Base-by-base conservation (phyloP, 768 basidiomycete genomes). In the Boletellus emodensis region DNA sequence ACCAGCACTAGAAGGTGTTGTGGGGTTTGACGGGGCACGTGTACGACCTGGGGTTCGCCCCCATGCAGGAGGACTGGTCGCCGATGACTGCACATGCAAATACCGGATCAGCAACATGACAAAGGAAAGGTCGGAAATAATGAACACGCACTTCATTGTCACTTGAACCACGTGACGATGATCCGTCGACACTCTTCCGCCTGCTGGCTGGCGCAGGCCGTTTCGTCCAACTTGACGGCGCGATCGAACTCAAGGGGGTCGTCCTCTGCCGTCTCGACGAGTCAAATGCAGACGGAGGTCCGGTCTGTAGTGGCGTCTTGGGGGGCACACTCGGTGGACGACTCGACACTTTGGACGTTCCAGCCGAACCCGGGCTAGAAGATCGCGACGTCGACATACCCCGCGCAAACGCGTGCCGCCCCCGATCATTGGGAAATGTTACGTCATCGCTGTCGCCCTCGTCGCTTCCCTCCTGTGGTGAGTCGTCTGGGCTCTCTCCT, bases 211-310 rank as follows among this genome's bases (percentile, higher is more conserved):
- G 87, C 14, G 73, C 70, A 4, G 86, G 87, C 3, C 85, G 79
- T 54, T 81, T 84, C 26, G 78, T 62, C 85, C 88, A 90, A 57
- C 85, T 90, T 3, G 89, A 89, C 1, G 90, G 90, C 1, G 85
- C 80, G 24, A 65, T 71, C 47, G 65, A 71, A 4, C 64, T 64
- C 2, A 90, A 69, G 0, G 88, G 90, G 0, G 82, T 82, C 9
- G 86, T 76, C 17, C 90, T 79, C 62, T 89, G 87, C 51, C 90
- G 71, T 28, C 78, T 75, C 40, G 84, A 78, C 0, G 79, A 75
- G 58, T 91, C 89, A 55, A 91, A 85, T 4, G 81, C 81, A 0
- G 87, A 88, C 1, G 66, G 57, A 1, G 56, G 58, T 32, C 76
- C 67, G 35, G 74, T 63, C 37, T 67, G 67, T 58, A 54, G 47